Percentiles rank a stretch among this genome's conserved stretches.
These are phyloP conservation scores for Brassica juncea DNA, from an alignment of 345 rosid genomes.

Conservation along the genomic window DNA sequence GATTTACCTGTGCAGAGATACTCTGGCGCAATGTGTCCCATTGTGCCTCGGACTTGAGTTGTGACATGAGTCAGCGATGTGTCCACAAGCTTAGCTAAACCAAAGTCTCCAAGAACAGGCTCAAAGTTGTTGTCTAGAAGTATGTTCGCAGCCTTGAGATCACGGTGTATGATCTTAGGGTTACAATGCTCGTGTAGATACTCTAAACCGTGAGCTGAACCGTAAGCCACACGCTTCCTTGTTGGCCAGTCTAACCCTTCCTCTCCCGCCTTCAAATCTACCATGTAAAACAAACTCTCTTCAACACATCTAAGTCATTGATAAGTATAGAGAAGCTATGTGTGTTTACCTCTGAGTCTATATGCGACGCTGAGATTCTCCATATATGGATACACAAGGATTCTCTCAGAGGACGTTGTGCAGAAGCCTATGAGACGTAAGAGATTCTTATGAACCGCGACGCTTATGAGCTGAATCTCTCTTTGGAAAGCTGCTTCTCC, in stretches of 20 bases:
- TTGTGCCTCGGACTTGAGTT: constrained; percentile 88
- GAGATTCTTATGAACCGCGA: constrained; percentile 84
- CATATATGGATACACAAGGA: constrained; percentile 93
- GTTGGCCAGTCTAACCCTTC: constrained; percentile 77
- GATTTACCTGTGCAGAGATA: constrained; percentile 84
- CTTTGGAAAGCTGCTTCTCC: constrained; percentile 88
- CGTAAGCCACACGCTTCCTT: constrained; percentile 75
- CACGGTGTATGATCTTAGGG: constrained; percentile 90
- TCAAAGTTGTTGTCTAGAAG: constrained; percentile 76
- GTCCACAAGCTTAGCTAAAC: constrained; percentile 74
- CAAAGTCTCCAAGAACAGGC: constrained; percentile 87
- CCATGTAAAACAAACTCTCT: neutral
- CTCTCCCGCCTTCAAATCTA: constrained; percentile 76
- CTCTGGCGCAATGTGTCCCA: constrained; percentile 96
- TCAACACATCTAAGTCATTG: neutral
- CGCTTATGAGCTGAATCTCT: constrained; percentile 82
- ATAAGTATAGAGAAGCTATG: neutral
- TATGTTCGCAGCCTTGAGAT: constrained; percentile 88
- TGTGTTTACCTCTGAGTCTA: constrained; percentile 64
- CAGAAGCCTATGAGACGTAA: constrained; percentile 78
- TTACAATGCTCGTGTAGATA: constrained; percentile 83
- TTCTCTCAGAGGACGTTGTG: constrained; percentile 71
- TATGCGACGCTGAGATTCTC: constrained; percentile 80
- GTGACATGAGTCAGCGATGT: constrained; percentile 73
- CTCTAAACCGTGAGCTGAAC: constrained; percentile 85